Evolutionary conservation across 192 early-diverging fungal species (phyloP).

Genomic region (Obelidium mucronatum): DNA sequence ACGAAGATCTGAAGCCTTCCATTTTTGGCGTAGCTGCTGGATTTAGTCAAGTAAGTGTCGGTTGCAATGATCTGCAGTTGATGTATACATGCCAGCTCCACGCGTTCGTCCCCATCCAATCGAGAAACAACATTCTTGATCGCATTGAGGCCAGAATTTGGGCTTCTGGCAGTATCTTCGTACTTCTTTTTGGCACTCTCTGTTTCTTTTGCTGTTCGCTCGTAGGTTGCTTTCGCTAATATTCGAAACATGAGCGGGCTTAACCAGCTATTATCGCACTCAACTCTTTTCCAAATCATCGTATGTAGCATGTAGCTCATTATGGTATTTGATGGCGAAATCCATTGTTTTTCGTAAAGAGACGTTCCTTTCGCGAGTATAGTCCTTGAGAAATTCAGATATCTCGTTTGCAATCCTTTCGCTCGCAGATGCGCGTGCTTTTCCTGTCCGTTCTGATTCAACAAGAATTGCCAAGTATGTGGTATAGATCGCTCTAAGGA

Average conservation of each 20-base stretch:
- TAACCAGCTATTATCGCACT: too few relatives aligned
- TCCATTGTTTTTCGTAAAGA: conserved; percentile 46
- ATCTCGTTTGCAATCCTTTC: conserved; percentile 44
- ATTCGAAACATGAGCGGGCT: too few relatives aligned
- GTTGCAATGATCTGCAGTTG: not conserved
- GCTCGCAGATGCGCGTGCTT: conserved; percentile 32
- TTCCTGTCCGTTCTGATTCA: conserved; percentile 49
- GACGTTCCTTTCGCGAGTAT: conserved; percentile 36
- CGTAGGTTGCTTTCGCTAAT: conserved; percentile 45
- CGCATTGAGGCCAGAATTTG: conserved; percentile 52
- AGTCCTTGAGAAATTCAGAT: conserved; percentile 52
- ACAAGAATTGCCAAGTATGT: conserved; percentile 45
- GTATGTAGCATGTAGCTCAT: conserved; percentile 50
- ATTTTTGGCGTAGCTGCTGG: conserved; percentile 46
- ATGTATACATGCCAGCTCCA: conserved; percentile 40
- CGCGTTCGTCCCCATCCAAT: conserved; percentile 50
- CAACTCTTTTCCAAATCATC: conserved; percentile 58
- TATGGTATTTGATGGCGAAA: conserved; percentile 47
- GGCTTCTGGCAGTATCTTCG: conserved; percentile 52
- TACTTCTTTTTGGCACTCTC: conserved; percentile 51
- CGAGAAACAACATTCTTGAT: conserved; percentile 54
- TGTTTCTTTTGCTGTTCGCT: conserved; percentile 54
- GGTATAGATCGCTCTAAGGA: conserved; percentile 38
- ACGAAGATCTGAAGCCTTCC: conserved; percentile 42
- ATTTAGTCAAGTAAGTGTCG: not conserved